Conservation (phyloP, 106 monocot species). For the Cymbidium sinense region DNA sequence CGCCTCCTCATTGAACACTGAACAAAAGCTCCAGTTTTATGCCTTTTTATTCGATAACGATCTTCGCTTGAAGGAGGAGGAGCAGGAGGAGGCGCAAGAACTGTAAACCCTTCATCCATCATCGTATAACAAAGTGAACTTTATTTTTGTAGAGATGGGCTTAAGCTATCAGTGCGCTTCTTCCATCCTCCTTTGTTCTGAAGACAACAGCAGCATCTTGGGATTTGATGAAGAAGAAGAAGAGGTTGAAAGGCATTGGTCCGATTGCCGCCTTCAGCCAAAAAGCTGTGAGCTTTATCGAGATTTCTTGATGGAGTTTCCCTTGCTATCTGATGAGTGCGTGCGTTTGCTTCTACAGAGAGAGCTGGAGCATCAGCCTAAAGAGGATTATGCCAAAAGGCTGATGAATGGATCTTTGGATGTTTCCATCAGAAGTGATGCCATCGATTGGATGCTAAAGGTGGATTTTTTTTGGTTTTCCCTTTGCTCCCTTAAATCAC, state of each 20-base stretch:
- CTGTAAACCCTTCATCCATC: background rate
- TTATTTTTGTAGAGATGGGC: constrained; percentile 19
- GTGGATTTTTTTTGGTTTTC: constrained; percentile 20
- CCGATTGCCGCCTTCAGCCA: background rate
- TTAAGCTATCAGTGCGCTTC: constrained; percentile 42
- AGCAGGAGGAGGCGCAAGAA: constrained; percentile 6
- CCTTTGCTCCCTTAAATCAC: background rate
- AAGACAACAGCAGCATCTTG: constrained; percentile 37
- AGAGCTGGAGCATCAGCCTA: constrained; percentile 59
- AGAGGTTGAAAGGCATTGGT: constrained; percentile 11
- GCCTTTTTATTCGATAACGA: background rate
- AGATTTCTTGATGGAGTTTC: constrained; percentile 41
- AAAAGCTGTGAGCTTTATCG: constrained; percentile 21
- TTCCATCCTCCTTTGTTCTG: constrained; percentile 42
- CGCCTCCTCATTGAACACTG: background rate
- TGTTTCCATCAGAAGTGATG: constrained; percentile 56
- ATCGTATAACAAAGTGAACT: background rate
- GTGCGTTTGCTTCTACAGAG: constrained; percentile 37
- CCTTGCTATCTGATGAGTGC: constrained; percentile 66
- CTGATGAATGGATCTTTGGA: constrained; percentile 50
- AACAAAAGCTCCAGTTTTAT: background rate
- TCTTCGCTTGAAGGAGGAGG: constrained; percentile 5
- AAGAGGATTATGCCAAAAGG: constrained; percentile 50
- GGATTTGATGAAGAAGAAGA: constrained; percentile 22
- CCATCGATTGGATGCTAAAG: constrained; percentile 96